Evolutionary conservation across 768 basidiomycete species (phyloP).

Genomic region (Tubosaeta sp.): DNA sequence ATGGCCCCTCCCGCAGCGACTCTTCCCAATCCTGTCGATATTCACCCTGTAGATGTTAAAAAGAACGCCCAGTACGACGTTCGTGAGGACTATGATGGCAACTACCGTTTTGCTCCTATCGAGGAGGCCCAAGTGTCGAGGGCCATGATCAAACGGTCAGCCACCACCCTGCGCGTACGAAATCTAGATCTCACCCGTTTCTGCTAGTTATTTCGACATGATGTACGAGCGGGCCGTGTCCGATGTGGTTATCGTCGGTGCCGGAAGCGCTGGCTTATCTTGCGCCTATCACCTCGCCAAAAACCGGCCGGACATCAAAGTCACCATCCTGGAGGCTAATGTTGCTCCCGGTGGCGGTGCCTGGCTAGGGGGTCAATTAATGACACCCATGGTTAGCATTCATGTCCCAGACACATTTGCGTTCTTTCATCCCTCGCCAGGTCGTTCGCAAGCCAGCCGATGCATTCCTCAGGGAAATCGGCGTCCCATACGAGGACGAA

Average conservation of each 20-base stretch:
- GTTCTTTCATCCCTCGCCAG: slow-evolving; percentile 29
- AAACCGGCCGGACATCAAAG: slow-evolving; percentile 60
- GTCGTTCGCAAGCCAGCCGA: slow-evolving; percentile 77
- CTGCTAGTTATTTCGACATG: slow-evolving; percentile 61
- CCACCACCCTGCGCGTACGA: background rate
- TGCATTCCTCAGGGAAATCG: slow-evolving; percentile 63
- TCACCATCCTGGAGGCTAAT: slow-evolving; percentile 67
- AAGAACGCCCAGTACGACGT: slow-evolving; percentile 23
- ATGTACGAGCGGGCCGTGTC: slow-evolving; percentile 75
- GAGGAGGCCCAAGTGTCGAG: slow-evolving; percentile 72
- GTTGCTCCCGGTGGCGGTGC: slow-evolving; percentile 79
- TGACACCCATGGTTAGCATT: slow-evolving; percentile 65
- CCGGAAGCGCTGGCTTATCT: slow-evolving; percentile 64
- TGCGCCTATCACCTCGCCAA: slow-evolving; percentile 73
- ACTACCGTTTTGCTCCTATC: slow-evolving; percentile 68
- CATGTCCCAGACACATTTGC: background rate
- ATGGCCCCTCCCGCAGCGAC: slow-evolving; percentile 40
- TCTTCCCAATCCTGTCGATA: slow-evolving; percentile 19
- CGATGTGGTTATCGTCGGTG: slow-evolving; percentile 75
- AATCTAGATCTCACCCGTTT: background rate
- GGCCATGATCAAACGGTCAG: slow-evolving; percentile 72
- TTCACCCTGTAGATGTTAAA: slow-evolving; percentile 20
- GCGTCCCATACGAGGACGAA: slow-evolving; percentile 74
- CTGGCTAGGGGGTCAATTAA: slow-evolving; percentile 76
- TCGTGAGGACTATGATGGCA: slow-evolving; percentile 46